These are phyloP conservation scores for Pseudocercospora eumusae DNA, from an alignment of 2,329 filamentous ascomycete species.

Conservation along the genomic window DNA sequence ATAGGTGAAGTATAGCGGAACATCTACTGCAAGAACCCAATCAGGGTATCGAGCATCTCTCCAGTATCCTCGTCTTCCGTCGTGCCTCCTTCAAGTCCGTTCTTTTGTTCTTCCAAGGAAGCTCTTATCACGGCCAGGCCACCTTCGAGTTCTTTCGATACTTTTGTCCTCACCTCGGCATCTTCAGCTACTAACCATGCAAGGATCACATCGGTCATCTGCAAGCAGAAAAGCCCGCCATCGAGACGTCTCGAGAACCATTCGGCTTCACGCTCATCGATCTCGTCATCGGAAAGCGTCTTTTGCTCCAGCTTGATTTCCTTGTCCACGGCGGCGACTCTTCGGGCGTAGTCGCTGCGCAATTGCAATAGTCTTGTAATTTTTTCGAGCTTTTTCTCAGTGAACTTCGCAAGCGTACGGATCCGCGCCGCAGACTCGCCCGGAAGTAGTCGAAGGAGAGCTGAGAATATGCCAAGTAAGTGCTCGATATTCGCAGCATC, in stretches of 20 bases:
- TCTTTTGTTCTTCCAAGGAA: conserved; percentile 70
- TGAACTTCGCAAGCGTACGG: conserved; percentile 85
- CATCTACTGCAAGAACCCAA: conserved; percentile 30
- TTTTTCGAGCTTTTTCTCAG: conserved; percentile 93
- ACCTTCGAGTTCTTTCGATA: conserved; percentile 68
- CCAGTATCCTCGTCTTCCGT: conserved; percentile 54
- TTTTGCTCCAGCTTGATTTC: conserved; percentile 62
- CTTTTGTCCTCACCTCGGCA: conserved; percentile 66
- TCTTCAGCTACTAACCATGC: conserved; percentile 94
- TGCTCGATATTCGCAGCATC: conserved; percentile 71
- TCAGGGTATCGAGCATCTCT: conserved; percentile 67
- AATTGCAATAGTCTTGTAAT: conserved; percentile 70
- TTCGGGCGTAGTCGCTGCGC: conserved; percentile 67
- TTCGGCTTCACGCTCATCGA: conserved; percentile 64
- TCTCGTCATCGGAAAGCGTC: conserved; percentile 58
- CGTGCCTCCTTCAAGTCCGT: conserved; percentile 57
- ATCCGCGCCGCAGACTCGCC: conserved; percentile 77
- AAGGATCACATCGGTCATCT: conserved; percentile 79
- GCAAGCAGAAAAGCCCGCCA: conserved; percentile 78
- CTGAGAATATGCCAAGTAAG: conserved; percentile 79
- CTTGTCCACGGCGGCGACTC: conserved; percentile 63
- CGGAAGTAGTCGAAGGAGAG: conserved; percentile 76
- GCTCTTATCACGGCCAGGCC: conserved; percentile 58
- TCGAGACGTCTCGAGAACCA: conserved; percentile 77
- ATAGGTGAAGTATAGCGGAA: background rate